phyloP scores from a whole-genome alignment of 2,329 filamentous ascomycete species.

The Ambrosiella beaveri region DNA sequence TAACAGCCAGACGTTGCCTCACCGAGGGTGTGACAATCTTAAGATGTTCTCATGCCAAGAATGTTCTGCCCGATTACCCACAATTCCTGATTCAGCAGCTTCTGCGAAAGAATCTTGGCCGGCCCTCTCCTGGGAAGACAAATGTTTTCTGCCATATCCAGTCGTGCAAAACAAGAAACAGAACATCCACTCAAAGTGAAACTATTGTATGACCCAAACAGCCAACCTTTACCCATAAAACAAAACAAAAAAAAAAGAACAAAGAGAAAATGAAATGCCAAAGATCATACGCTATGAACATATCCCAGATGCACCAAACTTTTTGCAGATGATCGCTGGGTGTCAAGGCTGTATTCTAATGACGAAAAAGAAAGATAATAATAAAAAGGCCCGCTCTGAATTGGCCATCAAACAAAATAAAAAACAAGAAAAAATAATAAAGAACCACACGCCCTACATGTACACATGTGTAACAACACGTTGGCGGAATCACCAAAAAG shows the following conservation, averaged over 20 bases:
- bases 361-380: too few relatives aligned
- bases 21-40: too few relatives aligned
- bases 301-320: too few relatives aligned
- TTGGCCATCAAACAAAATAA: not conserved
- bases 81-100: not conserved
- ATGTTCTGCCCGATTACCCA: not conserved
- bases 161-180: not conserved
- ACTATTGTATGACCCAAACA: not conserved
- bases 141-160: conserved; percentile 1
- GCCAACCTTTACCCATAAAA: too few relatives aligned
- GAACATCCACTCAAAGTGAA: not conserved
- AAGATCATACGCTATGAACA: too few relatives aligned
- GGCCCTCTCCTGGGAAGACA: conserved; percentile 4
- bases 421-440: conserved; percentile 7
- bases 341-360: too few relatives aligned
- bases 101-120: not conserved
- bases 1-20: too few relatives aligned
- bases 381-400: not conserved
- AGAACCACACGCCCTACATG: not conserved
- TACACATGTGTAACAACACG: not conserved
- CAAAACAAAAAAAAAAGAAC: too few relatives aligned
- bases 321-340: too few relatives aligned
- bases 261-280: too few relatives aligned
- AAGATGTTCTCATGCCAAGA: not conserved
- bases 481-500: not conserved